These are phyloP conservation scores for Neofusicoccum sp. DNA, from an alignment of 2,329 filamentous ascomycete species.

Conservation along the genomic window DNA sequence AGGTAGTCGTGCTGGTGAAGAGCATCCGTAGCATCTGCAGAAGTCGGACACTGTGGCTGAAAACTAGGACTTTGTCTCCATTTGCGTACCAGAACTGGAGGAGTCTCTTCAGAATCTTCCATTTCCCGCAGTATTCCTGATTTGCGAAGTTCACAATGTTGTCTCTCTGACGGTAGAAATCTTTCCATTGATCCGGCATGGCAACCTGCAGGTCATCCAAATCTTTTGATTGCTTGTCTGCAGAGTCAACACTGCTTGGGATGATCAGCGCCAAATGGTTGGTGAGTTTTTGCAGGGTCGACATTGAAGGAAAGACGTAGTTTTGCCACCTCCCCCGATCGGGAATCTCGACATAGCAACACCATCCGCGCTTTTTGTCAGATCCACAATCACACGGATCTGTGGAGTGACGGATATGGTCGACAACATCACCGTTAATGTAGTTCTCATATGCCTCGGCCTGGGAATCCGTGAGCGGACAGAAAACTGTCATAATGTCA, in stretches of 20 bases:
- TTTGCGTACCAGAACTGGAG: conserved; percentile 87
- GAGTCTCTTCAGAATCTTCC: conserved; percentile 86
- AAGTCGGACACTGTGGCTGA: conserved; percentile 87
- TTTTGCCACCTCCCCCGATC: conserved; percentile 68
- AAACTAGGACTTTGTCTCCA: conserved; percentile 93
- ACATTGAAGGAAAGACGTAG: conserved; percentile 83
- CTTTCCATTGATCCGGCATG: conserved; percentile 73
- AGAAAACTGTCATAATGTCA: conserved; percentile 64
- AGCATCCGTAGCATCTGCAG: conserved; percentile 82
- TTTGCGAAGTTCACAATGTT: conserved; percentile 81
- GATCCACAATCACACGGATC: conserved; percentile 72
- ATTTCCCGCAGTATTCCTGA: conserved; percentile 93
- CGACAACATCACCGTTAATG: conserved; percentile 70
- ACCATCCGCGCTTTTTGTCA: conserved; percentile 75
- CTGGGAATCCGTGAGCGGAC: conserved; percentile 82
- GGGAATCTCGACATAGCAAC: conserved; percentile 66
- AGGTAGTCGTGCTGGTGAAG: conserved; percentile 80
- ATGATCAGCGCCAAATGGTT: conserved; percentile 92
- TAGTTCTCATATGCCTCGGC: conserved; percentile 81
- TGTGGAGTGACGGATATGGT: conserved; percentile 67
- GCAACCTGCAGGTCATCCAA: conserved; percentile 73
- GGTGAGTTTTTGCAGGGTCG: conserved; percentile 80
- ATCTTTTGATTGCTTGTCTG: conserved; percentile 77
- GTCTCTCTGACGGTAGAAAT: conserved; percentile 74
- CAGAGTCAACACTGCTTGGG: conserved; percentile 64